phyloP scores from a whole-genome alignment of 2,329 filamentous ascomycete species.

The Plenodomus lindquistii region DNA sequence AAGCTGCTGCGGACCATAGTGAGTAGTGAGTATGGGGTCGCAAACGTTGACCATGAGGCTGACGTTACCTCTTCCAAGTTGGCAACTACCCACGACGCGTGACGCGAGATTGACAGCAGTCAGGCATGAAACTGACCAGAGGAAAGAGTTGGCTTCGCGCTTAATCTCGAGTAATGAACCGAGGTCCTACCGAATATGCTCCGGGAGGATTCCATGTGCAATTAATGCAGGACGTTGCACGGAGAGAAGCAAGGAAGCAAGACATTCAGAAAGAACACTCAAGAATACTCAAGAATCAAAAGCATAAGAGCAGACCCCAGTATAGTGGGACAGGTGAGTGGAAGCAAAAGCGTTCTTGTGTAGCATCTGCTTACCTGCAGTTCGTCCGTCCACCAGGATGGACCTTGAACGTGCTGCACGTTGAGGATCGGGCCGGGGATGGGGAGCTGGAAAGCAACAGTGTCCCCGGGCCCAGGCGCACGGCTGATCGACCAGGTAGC shows the following conservation, averaged over 20 bases:
- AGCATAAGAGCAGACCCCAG: neutral
- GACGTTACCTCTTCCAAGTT: neutral
- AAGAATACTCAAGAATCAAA: too few species aligned
- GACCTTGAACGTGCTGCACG: slow-evolving; percentile 25
- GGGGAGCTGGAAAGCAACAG: slow-evolving; percentile 20
- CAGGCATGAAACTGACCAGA: neutral
- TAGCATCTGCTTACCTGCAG: slow-evolving; percentile 6
- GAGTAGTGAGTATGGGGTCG: neutral
- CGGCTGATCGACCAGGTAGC: slow-evolving; percentile 37
- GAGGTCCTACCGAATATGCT: neutral
- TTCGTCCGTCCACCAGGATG: slow-evolving; percentile 7
- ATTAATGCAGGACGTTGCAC: neutral
- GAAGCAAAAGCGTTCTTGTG: slow-evolving; percentile 12
- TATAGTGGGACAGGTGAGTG: neutral
- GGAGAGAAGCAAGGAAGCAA: neutral
- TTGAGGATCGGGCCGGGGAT: slow-evolving; percentile 37
- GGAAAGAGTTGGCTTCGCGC: neutral
- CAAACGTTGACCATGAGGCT: neutral
- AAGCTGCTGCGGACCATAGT: neutral
- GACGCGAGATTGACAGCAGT: neutral
- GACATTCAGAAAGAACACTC: neutral
- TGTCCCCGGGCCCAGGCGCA: slow-evolving; percentile 15
- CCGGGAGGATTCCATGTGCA: neutral
- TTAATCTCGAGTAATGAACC: neutral
- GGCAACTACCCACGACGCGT: neutral